Base-by-base conservation (phyloP, 192 early-diverging fungal genomes). In the Linnemannia schmuckeri region DNA sequence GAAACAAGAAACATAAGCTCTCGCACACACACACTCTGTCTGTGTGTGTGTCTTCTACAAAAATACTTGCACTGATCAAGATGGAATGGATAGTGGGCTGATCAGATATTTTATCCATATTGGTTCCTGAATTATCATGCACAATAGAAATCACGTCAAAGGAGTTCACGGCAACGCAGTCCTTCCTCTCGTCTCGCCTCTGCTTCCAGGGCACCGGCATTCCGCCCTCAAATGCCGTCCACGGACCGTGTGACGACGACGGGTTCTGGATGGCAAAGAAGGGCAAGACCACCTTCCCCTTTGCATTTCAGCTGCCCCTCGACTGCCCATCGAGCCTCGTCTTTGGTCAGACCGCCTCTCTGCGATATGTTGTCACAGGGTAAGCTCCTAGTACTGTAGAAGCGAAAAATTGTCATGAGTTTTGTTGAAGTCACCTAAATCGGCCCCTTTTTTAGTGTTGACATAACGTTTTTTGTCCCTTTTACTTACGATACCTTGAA, bases 261-360 rank as follows among this genome's bases (percentile, higher is more conserved):
- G 92, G 93, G 6, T 92, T 88, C 77, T 94, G 92, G 91, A 82
- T 79, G 38, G 93, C 93, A 10, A 90, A 90, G 72, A 94, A 94
- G 77, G 93, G 90, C 57, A 94, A 93, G 79, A 94, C 93, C 20
- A 91, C 91, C 1, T 94, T 94, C 74, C 91, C 92, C 5, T 94
- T 94, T 79, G 88, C 93, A 15, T 94, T 94, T 74, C 88, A 92
- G 38, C 85, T 94, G 15, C 92, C 92, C n/a, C 79, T 87, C 35
- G 93, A 94, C 71, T 90, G 90, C 10, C 93, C 93, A 68, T 90
- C 89, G 80, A 93, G 91, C 12, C 82, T 92, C 76, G 77, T 83
- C 41, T 94, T 90, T 88, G 85, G 88, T 30, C 87, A 78, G 47
- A 78, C 89, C 4, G 90, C 93, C 20, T 90, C 81, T 83, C 75